phyloP scores from a whole-genome alignment of 2,329 filamentous ascomycete species.

The Clarireedia monteithiana region DNA sequence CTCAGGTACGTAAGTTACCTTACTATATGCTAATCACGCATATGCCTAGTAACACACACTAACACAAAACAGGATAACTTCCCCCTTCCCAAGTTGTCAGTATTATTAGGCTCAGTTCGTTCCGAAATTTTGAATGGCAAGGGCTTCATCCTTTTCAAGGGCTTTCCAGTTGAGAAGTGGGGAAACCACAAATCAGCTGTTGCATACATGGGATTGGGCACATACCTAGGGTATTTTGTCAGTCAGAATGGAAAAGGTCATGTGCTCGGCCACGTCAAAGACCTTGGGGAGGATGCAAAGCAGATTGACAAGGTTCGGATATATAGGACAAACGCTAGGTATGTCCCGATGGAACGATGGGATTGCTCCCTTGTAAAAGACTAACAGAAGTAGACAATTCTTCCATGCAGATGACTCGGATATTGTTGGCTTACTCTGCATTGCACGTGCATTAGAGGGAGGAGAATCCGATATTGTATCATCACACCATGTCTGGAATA shows the following conservation, averaged over 20 bases:
- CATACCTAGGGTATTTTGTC: constrained; percentile 81
- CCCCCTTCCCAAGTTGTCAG: constrained; percentile 47
- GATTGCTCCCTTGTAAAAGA: not conserved
- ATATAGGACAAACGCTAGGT: constrained; percentile 75
- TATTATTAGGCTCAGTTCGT: constrained; percentile 47
- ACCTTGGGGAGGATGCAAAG: constrained; percentile 52
- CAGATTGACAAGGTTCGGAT: constrained; percentile 82
- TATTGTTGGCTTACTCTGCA: constrained; percentile 75
- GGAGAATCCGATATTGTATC: constrained; percentile 79
- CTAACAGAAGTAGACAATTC: constrained; percentile 49
- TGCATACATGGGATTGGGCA: constrained; percentile 85
- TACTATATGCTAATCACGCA: not conserved
- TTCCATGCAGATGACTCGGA: constrained; percentile 82
- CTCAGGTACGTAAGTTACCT: constrained; percentile 36
- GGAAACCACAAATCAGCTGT: constrained; percentile 71
- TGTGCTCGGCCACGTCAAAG: constrained; percentile 83
- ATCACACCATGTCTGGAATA: constrained; percentile 75
- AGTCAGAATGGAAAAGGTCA: constrained; percentile 80
- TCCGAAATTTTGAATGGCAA: constrained; percentile 72
- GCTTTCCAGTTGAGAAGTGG: constrained; percentile 71
- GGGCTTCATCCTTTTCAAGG: constrained; percentile 85
- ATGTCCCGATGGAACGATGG: constrained; percentile 10
- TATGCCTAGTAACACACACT: not conserved
- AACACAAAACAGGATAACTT: constrained; percentile 41
- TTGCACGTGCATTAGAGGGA: constrained; percentile 69